A percentile compares a stretch with the other conserved stretches of the same genome.
These are phyloP conservation scores for Coleophoma eucalyptorum DNA, from an alignment of 2,329 filamentous ascomycete genomes.

Conservation along the genomic window DNA sequence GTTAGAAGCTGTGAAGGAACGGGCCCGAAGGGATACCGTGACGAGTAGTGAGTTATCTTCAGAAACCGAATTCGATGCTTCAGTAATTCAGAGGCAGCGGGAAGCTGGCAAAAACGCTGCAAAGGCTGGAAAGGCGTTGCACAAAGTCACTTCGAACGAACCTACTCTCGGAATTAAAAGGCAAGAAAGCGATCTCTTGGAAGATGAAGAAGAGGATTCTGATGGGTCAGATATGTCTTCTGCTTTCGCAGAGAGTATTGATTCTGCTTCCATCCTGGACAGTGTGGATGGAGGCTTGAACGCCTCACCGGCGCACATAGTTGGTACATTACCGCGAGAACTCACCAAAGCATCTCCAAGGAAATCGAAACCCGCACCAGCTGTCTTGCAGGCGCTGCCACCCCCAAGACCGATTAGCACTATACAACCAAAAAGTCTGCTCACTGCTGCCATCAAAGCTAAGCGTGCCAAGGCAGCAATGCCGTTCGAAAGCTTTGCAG, in stretches of 20 bases:
- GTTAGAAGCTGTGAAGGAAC: slow-evolving; percentile 65
- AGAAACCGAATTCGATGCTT: slow-evolving; percentile 72
- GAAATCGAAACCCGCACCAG: slow-evolving; percentile 52
- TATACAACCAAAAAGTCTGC: slow-evolving; percentile 64
- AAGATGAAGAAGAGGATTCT: slow-evolving; percentile 53
- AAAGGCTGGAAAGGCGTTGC: slow-evolving; percentile 47
- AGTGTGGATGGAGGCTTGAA: slow-evolving; percentile 55
- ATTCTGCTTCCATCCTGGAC: slow-evolving; percentile 69
- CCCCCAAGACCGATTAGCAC: slow-evolving; percentile 67
- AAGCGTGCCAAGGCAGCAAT: slow-evolving; percentile 66
- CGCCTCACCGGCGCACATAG: slow-evolving; percentile 52
- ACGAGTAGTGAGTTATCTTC: slow-evolving; percentile 82
- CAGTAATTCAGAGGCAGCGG: slow-evolving; percentile 59
- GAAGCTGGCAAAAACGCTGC: slow-evolving; percentile 57
- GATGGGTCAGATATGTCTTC: slow-evolving; percentile 60
- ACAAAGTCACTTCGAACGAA: slow-evolving; percentile 47
- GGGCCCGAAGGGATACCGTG: slow-evolving; percentile 69
- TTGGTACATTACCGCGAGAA: slow-evolving; percentile 60
- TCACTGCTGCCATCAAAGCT: slow-evolving; percentile 69
- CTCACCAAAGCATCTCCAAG: slow-evolving; percentile 56
- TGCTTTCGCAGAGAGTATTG: slow-evolving; percentile 63
- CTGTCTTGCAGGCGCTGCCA: slow-evolving; percentile 62
- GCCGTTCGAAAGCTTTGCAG: slow-evolving; percentile 74
- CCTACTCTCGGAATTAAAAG: slow-evolving; percentile 30
- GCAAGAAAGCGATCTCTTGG: slow-evolving; percentile 40